Percentiles rank a stretch among this genome's conserved stretches.
phyloP scores from a whole-genome alignment of 768 basidiomycete species.

The Omphalotus guepiniiformis region DNA sequence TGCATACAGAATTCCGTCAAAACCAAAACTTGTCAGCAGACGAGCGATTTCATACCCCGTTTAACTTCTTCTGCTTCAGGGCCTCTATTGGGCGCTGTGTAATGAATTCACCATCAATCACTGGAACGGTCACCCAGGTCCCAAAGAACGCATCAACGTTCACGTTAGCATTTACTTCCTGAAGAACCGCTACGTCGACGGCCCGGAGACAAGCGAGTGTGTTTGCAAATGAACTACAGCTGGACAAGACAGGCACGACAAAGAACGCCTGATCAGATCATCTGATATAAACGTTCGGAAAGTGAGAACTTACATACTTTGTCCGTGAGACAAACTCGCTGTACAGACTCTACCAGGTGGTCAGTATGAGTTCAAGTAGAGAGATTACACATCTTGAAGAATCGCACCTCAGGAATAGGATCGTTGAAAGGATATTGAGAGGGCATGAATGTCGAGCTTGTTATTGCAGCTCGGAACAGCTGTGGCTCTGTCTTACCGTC shows the following conservation, averaged over 20 bases:
- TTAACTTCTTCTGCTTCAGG: constrained; percentile 21
- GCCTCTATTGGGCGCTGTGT: constrained; percentile 25
- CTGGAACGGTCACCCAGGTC: constrained; percentile 21
- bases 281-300: constrained; percentile 3
- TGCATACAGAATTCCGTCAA: not conserved
- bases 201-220: constrained; percentile 25
- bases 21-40: not conserved
- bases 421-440: constrained; percentile 32
- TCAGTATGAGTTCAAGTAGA: too few relatives aligned
- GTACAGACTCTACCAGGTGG: too few relatives aligned
- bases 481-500: constrained; percentile 28
- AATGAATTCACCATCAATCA: constrained; percentile 30
- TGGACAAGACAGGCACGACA: not conserved
- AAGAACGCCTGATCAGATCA: not conserved
- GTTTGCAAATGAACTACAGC: not conserved
- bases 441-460: constrained; percentile 29
- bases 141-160: constrained; percentile 18
- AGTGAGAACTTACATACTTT: constrained; percentile 9
- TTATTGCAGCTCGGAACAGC: constrained; percentile 27
- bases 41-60: constrained; percentile 22
- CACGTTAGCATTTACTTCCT: constrained; percentile 17
- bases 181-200: constrained; percentile 16
- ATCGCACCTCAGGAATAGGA: constrained; percentile 20
- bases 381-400: too few relatives aligned
- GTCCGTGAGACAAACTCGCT: constrained; percentile 9